Evolutionary conservation across 257 asterid genomes (phyloP).

Genomic region (Przewalskia tangutica): DNA sequence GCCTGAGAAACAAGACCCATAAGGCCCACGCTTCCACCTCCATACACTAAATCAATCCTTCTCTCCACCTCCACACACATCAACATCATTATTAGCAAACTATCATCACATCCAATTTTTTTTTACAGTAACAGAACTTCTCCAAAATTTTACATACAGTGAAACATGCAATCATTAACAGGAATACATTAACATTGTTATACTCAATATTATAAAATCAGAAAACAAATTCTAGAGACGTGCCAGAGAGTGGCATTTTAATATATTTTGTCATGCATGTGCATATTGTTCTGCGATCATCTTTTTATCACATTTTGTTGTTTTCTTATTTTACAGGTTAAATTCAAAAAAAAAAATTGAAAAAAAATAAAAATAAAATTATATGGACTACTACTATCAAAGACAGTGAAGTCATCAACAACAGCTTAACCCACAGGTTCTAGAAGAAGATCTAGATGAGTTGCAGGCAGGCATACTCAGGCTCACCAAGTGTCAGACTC

Average conservation of each 20-base stretch:
- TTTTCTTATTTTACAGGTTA: too few relatives aligned
- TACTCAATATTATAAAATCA: neutral
- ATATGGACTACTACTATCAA: too few relatives aligned
- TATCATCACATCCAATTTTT: neutral
- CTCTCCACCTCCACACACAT: conserved; percentile 63
- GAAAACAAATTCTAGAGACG: neutral
- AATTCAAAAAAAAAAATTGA: too few relatives aligned
- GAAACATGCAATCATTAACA: neutral
- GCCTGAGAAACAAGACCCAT: conserved; percentile 99
- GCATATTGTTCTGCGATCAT: too few relatives aligned
- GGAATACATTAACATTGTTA: neutral
- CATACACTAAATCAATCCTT: conserved; percentile 92
- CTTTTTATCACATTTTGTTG: too few relatives aligned
- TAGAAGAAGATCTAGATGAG: too few relatives aligned
- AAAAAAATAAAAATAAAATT: too few relatives aligned
- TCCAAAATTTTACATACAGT: neutral
- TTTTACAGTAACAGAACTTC: too few relatives aligned
- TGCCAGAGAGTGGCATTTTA: neutral
- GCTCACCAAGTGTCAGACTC: too few relatives aligned
- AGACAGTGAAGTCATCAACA: too few relatives aligned
- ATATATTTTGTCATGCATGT: conserved; percentile 17
- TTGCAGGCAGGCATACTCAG: too few relatives aligned
- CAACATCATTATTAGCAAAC: conserved; percentile 16
- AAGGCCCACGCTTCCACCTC: conserved; percentile 98
- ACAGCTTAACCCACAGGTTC: too few relatives aligned